These are phyloP conservation scores for Casuarina equisetifolia DNA, from an alignment of 306 rosid genomes.

Conservation along the genomic window DNA sequence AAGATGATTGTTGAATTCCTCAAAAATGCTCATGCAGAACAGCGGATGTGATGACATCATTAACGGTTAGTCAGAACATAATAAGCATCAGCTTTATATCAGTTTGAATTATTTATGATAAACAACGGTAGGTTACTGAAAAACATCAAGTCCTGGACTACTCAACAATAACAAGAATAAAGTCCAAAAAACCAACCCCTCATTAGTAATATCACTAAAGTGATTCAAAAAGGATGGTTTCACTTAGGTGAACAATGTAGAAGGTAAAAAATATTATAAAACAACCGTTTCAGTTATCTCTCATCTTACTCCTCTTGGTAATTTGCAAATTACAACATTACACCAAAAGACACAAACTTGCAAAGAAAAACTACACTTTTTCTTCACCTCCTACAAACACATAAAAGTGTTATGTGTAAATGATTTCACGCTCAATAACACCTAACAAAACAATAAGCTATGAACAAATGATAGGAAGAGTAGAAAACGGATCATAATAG, in stretches of 20 bases:
- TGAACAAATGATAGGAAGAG: slow-evolving; percentile 12
- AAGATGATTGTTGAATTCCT: slow-evolving; percentile 7
- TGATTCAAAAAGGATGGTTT: not conserved
- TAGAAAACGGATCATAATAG: slow-evolving; percentile 1
- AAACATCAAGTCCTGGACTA: not conserved
- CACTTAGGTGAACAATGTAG: not conserved
- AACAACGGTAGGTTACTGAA: not conserved
- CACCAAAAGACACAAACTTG: not conserved
- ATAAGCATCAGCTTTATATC: not conserved
- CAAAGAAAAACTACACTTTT: not conserved
- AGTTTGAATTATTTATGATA: not conserved
- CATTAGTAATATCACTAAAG: not conserved
- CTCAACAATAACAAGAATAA: not conserved
- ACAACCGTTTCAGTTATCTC: not conserved
- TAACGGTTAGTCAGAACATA: not conserved
- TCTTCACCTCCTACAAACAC: not conserved
- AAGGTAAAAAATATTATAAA: not conserved
- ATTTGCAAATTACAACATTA: not conserved
- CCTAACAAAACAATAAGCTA: not conserved
- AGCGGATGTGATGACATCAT: slow-evolving; percentile 7
- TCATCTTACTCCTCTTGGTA: not conserved
- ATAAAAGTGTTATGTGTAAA: not conserved
- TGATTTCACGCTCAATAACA: not conserved
- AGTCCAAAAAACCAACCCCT: not conserved
- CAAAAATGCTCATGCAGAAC: slow-evolving; percentile 1